Evolutionary conservation across 805 yeast genomes (phyloP).

Genomic region (Nakazawaea siamensis): DNA sequence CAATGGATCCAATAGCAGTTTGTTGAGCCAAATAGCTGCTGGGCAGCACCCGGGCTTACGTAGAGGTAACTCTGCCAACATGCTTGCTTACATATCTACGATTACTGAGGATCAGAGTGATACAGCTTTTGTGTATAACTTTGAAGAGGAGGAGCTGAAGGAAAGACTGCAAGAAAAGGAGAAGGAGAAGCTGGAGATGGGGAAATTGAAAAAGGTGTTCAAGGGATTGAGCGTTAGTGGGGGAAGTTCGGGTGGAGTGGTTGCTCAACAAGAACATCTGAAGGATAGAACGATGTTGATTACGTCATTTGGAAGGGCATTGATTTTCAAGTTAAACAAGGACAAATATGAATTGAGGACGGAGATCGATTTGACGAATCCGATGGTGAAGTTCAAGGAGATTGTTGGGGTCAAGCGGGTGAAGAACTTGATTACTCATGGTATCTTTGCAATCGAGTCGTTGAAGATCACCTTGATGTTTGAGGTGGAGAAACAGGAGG

Average conservation of each 20-base stretch:
- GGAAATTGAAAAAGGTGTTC: conserved; percentile 22
- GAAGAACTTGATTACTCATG: conserved; percentile 28
- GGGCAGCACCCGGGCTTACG: conserved; percentile 34
- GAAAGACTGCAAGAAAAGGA: conserved; percentile 12
- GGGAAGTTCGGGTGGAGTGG: conserved; percentile 9
- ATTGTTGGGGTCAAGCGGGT: conserved; percentile 31
- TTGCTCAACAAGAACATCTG: too few relatives aligned
- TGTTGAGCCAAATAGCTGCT: conserved; percentile 35
- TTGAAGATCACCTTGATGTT: conserved; percentile 45
- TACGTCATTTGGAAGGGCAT: conserved; percentile 56
- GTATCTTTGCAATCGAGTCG: conserved; percentile 51
- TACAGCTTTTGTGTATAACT: conserved; percentile 20
- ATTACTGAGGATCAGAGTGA: conserved; percentile 13
- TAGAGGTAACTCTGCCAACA: conserved; percentile 17
- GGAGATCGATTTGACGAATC: conserved; percentile 47
- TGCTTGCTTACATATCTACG: conserved; percentile 7
- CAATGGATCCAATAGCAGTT: conserved; percentile 14
- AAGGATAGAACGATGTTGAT: conserved; percentile 41
- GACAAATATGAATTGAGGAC: conserved; percentile 37
- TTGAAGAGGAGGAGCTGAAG: conserved; percentile 12
- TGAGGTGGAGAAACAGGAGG: conserved; percentile 44
- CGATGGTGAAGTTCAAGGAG: conserved; percentile 52
- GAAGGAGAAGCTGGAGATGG: conserved; percentile 13
- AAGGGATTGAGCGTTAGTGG: conserved; percentile 11
- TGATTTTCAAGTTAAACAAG: conserved; percentile 36